phyloP scores from a whole-genome alignment of 2,329 filamentous ascomycete species.

The Ceratocystis diversiconidia region DNA sequence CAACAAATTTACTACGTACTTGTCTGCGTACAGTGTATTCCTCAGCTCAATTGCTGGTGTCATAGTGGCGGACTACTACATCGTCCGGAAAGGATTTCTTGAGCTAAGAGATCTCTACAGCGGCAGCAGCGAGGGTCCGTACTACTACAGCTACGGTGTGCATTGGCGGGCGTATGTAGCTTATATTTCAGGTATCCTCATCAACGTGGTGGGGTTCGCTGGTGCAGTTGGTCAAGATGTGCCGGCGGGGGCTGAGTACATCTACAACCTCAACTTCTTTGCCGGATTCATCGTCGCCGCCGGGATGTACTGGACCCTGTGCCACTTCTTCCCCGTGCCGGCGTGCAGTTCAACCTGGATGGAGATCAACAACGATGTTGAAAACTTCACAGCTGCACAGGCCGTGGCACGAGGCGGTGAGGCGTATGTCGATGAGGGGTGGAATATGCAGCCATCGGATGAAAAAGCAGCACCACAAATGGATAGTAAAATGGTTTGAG shows the following conservation, averaged over 20 bases:
- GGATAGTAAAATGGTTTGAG: background rate
- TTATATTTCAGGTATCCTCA: conserved; percentile 68
- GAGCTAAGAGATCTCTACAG: conserved; percentile 69
- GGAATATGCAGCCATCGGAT: conserved; percentile 16
- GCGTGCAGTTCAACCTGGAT: conserved; percentile 64
- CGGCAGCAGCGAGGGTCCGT: conserved; percentile 49
- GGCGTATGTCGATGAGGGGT: conserved; percentile 29
- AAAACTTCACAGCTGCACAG: conserved; percentile 38
- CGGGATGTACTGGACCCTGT: conserved; percentile 54
- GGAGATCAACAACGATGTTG: conserved; percentile 54
- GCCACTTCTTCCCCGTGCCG: conserved; percentile 54
- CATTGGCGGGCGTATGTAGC: conserved; percentile 75
- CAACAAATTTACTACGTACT: conserved; percentile 82
- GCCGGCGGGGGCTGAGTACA: conserved; percentile 64
- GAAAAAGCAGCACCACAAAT: conserved; percentile 15
- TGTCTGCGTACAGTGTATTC: conserved; percentile 86
- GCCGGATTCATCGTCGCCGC: conserved; percentile 61
- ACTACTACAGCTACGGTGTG: conserved; percentile 60
- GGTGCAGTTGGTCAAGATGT: conserved; percentile 60
- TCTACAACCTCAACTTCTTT: conserved; percentile 89
- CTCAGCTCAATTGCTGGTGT: conserved; percentile 89
- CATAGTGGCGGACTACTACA: conserved; percentile 76
- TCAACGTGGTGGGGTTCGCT: conserved; percentile 86
- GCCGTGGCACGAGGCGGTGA: conserved; percentile 22
- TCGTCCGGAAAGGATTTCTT: conserved; percentile 69